Conservation (phyloP, 78 protist species). For the Cavenderia fasciculata region DNA sequence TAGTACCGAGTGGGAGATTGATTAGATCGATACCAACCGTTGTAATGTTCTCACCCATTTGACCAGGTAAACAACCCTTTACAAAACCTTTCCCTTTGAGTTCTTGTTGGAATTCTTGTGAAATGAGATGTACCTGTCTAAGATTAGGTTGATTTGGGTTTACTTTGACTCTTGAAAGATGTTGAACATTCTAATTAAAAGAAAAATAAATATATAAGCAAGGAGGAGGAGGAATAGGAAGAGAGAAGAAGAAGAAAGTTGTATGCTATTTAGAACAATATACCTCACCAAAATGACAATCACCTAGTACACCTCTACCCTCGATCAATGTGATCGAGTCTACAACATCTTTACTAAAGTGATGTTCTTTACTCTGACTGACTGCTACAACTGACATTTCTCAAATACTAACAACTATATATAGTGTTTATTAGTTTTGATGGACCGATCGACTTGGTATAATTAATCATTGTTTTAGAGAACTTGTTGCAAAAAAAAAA, state of each 20-base stretch:
- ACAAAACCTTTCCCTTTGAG: background rate
- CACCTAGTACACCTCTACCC: conserved; percentile 24
- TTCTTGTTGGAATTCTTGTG: background rate
- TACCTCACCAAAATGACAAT: conserved; percentile 27
- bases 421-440: no score
- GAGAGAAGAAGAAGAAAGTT: background rate
- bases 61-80: background rate
- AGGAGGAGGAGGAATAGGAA: no score
- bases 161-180: conserved; percentile 8
- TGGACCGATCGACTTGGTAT: no score
- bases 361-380: conserved; percentile 17
- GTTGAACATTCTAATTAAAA: conserved; percentile 1
- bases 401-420: no score
- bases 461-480: no score
- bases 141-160: conserved; percentile 46
- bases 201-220: background rate
- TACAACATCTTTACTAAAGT: background rate
- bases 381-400: conserved; percentile 36
- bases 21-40: conserved; percentile 9
- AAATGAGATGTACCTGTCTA: conserved; percentile 33
- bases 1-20: conserved; percentile 4
- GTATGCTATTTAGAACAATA: background rate
- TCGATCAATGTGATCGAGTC: background rate
- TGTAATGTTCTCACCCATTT: conserved; percentile 47
- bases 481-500: no score